Evolutionary conservation across 208 protist species (phyloP).

Genomic region (Kentomonas sorsogonicus): DNA sequence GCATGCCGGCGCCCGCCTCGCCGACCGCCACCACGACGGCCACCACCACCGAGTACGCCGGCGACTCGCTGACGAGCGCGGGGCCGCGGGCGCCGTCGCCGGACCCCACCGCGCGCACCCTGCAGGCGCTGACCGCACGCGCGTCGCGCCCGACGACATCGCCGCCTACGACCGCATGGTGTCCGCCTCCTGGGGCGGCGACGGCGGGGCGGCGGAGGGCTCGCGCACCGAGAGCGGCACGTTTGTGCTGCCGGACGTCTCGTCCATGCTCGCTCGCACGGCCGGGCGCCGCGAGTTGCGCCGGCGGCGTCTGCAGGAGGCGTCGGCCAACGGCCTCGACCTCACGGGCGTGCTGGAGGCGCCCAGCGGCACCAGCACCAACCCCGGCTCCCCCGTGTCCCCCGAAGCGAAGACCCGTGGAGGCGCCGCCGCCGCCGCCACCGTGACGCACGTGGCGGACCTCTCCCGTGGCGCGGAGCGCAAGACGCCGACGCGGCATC

Average conservation of each 20-base stretch:
- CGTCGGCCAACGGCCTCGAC: constrained; percentile 11
- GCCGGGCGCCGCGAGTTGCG: constrained; percentile 27
- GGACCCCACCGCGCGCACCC: too few relatives aligned
- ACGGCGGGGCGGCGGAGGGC: too few relatives aligned
- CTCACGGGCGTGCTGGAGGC: background rate
- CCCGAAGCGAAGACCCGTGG: background rate
- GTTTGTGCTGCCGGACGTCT: background rate
- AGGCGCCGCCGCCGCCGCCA: background rate
- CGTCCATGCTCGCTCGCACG: constrained; percentile 12
- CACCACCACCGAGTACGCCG: too few relatives aligned
- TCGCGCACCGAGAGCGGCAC: background rate
- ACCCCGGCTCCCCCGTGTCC: background rate
- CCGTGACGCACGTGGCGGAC: background rate
- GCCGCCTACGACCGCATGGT: too few relatives aligned
- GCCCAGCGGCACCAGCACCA: background rate
- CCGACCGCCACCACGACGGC: too few relatives aligned
- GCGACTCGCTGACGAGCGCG: too few relatives aligned
- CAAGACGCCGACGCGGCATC: too few relatives aligned
- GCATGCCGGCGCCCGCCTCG: too few relatives aligned
- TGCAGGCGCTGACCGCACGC: too few relatives aligned
- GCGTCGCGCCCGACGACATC: too few relatives aligned
- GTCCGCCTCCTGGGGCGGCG: too few relatives aligned
- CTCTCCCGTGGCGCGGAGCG: background rate
- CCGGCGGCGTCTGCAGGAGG: constrained; percentile 28
- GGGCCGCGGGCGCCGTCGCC: too few relatives aligned